Conservation (phyloP, 192 early-diverging fungal species). For the Coemansia aciculifera region DNA sequence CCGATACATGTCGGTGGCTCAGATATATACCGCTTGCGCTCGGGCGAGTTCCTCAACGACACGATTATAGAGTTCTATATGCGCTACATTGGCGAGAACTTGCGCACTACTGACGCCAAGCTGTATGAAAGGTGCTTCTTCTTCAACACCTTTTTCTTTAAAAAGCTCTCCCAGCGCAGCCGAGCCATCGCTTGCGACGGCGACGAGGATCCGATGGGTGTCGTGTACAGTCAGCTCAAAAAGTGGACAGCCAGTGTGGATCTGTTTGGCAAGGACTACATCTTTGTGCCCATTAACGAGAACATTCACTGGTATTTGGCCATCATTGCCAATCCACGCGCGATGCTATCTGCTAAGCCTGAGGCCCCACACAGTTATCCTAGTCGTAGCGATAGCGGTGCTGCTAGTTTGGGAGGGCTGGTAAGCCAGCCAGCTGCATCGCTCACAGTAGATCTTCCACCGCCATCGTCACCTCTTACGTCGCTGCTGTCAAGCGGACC, state of each 20-base stretch:
- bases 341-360: slow-evolving; percentile 20
- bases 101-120: slow-evolving; percentile 41
- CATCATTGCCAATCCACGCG: slow-evolving; percentile 72
- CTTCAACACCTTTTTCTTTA: slow-evolving; percentile 86
- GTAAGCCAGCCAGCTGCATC: not conserved
- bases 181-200: not conserved
- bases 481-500: not conserved
- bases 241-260: slow-evolving; percentile 77
- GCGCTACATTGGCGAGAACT: slow-evolving; percentile 58
- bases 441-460: not conserved
- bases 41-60: slow-evolving; percentile 86
- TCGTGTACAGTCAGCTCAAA: slow-evolving; percentile 67
- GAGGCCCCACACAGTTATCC: not conserved
- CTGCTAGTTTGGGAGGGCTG: not conserved
- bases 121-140: slow-evolving; percentile 65
- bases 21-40: slow-evolving; percentile 65
- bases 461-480: not conserved
- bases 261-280: slow-evolving; percentile 72
- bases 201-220: slow-evolving; percentile 25
- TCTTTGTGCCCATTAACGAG: slow-evolving; percentile 89
- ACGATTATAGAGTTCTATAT: slow-evolving; percentile 86
- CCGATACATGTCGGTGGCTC: slow-evolving; percentile 64
- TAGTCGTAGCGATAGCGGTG: not conserved
- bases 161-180: slow-evolving; percentile 60
- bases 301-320: slow-evolving; percentile 90